Base-by-base conservation (phyloP, 106 monocot species). In the Dendrobium huoshanense region DNA sequence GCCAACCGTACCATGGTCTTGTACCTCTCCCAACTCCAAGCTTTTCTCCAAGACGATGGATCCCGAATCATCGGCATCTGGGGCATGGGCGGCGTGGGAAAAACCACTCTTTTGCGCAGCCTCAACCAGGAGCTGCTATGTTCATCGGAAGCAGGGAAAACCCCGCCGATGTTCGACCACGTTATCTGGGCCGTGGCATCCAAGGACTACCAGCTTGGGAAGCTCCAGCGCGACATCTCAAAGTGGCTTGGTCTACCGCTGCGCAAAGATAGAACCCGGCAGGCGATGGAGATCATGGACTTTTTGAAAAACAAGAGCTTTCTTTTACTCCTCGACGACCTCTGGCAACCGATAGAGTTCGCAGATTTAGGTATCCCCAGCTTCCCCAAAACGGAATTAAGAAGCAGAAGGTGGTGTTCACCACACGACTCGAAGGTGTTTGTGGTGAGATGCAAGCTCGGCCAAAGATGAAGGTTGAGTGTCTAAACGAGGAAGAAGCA, bases 311-410 rank as follows among this genome's bases (percentile, higher is more conserved):
- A 55, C 18, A 88, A 81, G 56, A 86, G 67, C 19, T 78, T 81
- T 25, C 55, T 80, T 10, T 43, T 88, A 17, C 41, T 86, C 2
- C 31, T 88, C 13, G 85, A 88, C 55, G 83, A 85, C 48, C 19
- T 88, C 8, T 88, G 88, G 88, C 78, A 65, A 9, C 75, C 19
- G 6, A 0, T 85, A 0, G 83, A 88, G 58, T 80, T 88, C 13
- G 75, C 20, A 2, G 20, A 61, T 19, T 10, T 83, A 0, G 88
- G 88, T 17, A 74, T 88, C 22, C 85, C 0, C 8, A 20, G 65
- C 41, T 41, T 6, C 3, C 16, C 37, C 15, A 37, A 5, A 7
- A 4, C 19, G 58, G 33, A 27, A 29, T 27, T 17, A 20, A 3
- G 33, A 78, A 65, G 55, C 45, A 58, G 20, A 87, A 88, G 41